Conservation (phyloP, 192 early-diverging fungal genomes). For the Gryganskiella cystojenkinii region DNA sequence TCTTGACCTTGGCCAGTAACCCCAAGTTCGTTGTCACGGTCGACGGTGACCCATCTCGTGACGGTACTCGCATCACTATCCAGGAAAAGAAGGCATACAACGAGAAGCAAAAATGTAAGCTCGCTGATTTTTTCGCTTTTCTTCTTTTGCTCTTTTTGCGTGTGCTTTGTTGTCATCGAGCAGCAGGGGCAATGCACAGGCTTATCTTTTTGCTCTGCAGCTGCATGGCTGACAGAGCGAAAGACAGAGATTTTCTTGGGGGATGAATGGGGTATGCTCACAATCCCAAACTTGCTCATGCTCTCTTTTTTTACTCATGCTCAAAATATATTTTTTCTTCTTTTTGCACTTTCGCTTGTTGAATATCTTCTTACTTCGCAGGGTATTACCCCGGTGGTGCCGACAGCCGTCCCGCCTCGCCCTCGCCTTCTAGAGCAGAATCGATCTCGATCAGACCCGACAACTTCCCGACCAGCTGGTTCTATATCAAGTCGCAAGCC, state of each 20-base stretch:
- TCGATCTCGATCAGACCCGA: slow-evolving; percentile 49
- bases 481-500: slow-evolving; percentile 50
- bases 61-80: slow-evolving; percentile 46
- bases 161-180: neutral
- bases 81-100: slow-evolving; percentile 52
- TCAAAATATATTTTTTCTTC: neutral
- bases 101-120: slow-evolving; percentile 52
- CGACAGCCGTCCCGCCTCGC: slow-evolving; percentile 22
- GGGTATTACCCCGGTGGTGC: slow-evolving; percentile 27
- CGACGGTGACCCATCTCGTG: slow-evolving; percentile 41
- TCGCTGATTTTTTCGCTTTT: too few species aligned
- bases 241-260: neutral
- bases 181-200: neutral
- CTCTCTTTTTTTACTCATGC: neutral
- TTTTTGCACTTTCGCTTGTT: neutral
- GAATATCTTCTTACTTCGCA: neutral
- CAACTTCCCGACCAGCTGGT: slow-evolving; percentile 50
- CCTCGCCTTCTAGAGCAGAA: slow-evolving; percentile 47
- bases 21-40: slow-evolving; percentile 48
- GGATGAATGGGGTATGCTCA: neutral
- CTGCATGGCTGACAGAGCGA: neutral
- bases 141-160: slow-evolving; percentile 1
- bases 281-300: neutral
- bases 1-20: slow-evolving; percentile 46
- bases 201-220: neutral